Evolutionary conservation across 139 green algal species (phyloP), one percentile per base, ranked within the genome.

Genomic region (Micractinium sp.): DNA sequence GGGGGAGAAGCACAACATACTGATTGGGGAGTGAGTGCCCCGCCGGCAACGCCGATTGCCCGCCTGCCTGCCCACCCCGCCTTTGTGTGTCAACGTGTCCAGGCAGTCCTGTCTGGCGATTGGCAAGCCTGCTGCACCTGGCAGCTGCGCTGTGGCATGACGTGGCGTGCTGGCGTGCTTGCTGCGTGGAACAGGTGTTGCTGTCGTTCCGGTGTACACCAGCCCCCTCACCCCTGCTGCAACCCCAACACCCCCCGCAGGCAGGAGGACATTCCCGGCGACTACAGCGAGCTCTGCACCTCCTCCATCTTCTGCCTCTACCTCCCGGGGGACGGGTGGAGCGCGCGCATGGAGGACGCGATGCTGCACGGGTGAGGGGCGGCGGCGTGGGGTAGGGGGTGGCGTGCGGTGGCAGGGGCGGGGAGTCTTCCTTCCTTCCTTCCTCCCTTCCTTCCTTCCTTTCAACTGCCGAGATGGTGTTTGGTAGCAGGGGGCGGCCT

Each of bases 251-350:
- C 76, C 38, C 22, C 20, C n/a, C 80, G 87, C 67, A 81, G 76
- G 16, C 12, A 67, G 13, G 78, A 91, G 18, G n/a, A 75, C 23
- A 75, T 86, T 23, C n/a, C 67, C 19, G 53, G 78, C 16, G 47
- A 82, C 67, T 95, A 95, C 87, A 85, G 53, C 56, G 56, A 88
- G 74, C 81, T 90, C 39, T 86, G 95, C 81, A 60, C 91, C 12
- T 63, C 79, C 0, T 92, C 88, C n/a, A 63, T 84, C 29, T 95
- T 94, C 79, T 95, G 92, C 75, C 79, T 89, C 74, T 80, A 80
- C 74, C 74, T 80, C n/a, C 74, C 74, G 14, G 92, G 93, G 1
- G 94, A 97, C 47, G 95, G 95, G 38, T 97, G 92, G 90, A 91
- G 86, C 0, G 89, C 88, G 0, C 85, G 94, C 0, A 92, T 94